Evolutionary conservation across 805 yeast genomes (phyloP).

Genomic region (Wickerhamomyces silvicola): DNA sequence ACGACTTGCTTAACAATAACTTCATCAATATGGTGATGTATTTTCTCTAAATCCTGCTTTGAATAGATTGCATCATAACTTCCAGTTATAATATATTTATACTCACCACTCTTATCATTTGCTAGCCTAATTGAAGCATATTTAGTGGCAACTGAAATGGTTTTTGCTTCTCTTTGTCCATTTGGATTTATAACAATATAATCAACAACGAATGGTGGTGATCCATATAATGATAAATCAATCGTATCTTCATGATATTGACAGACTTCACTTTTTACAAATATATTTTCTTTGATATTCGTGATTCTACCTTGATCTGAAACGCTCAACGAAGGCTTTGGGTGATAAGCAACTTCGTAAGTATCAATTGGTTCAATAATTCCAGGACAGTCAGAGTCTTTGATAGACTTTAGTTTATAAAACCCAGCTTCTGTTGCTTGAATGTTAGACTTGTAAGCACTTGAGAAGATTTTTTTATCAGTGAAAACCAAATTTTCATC

Average conservation of each 20-base stretch:
- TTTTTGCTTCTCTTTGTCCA: conserved; percentile 35
- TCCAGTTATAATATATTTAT: conserved; percentile 52
- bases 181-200: conserved; percentile 57
- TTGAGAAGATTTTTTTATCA: conserved; percentile 13
- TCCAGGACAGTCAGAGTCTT: conserved; percentile 49
- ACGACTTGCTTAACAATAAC: conserved; percentile 46
- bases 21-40: conserved; percentile 24
- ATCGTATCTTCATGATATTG: conserved; percentile 41
- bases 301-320: conserved; percentile 26
- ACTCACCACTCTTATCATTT: conserved; percentile 49
- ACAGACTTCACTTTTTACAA: conserved; percentile 36
- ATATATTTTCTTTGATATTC: conserved; percentile 19
- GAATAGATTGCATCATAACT: conserved; percentile 62
- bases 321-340: conserved; percentile 38
- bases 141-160: conserved; percentile 45
- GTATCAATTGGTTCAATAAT: conserved; percentile 26
- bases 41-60: conserved; percentile 28
- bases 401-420: conserved; percentile 38
- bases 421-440: conserved; percentile 38
- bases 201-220: conserved; percentile 62
- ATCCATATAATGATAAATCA: conserved; percentile 48
- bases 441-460: conserved; percentile 27
- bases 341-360: conserved; percentile 37
- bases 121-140: conserved; percentile 41
- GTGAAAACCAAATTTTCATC: conserved; percentile 23